Evolutionary conservation across 2,329 filamentous ascomycete genomes (phyloP).

Genomic region (Aspergillus texensis): DNA sequence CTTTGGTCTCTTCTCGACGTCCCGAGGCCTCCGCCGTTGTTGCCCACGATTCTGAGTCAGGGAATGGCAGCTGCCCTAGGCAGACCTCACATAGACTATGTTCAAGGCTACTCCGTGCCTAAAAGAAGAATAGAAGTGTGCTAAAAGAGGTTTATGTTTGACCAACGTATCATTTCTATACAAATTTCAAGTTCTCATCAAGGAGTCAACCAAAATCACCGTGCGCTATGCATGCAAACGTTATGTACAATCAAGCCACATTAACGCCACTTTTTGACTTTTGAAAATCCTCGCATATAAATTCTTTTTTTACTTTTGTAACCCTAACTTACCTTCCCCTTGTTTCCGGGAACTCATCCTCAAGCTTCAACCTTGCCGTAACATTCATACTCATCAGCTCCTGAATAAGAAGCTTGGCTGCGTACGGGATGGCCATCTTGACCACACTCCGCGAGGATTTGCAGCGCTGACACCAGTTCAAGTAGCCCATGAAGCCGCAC

Average conservation of each 20-base stretch:
- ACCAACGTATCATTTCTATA: background rate
- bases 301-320: background rate
- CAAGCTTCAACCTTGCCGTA: conserved; percentile 84
- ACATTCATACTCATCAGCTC: conserved; percentile 99
- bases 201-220: conserved; percentile 15
- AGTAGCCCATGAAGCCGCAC: conserved; percentile 94
- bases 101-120: background rate
- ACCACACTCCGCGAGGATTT: conserved; percentile 81
- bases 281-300: background rate
- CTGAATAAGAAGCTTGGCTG: conserved; percentile 92
- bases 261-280: conserved; percentile 8
- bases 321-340: conserved; percentile 34
- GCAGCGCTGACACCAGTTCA: conserved; percentile 93
- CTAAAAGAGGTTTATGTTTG: background rate
- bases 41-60: too few species aligned
- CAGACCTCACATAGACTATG: too few species aligned
- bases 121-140: background rate
- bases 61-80: too few species aligned
- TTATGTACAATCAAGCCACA: conserved; percentile 15
- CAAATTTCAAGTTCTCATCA: background rate
- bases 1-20: too few species aligned
- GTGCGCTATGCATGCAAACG: conserved; percentile 29
- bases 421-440: conserved; percentile 96
- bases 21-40: too few species aligned
- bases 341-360: conserved; percentile 80